Evolutionary conservation across 805 yeast genomes (phyloP).

Genomic region (Yarrowia deformans): DNA sequence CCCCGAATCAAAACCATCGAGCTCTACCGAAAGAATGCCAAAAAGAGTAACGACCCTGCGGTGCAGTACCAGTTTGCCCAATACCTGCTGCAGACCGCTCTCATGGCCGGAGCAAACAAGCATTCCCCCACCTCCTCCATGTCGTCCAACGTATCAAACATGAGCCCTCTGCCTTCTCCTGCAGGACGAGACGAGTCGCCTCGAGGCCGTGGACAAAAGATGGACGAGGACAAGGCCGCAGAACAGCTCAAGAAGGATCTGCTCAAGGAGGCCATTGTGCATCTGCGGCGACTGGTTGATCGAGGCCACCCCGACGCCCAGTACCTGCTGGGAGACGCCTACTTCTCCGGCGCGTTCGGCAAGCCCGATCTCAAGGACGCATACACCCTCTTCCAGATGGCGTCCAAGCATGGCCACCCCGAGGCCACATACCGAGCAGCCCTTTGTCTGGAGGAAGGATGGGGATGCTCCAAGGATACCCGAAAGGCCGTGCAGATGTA

Average conservation of each 20-base stretch:
- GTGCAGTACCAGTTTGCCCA: conserved; percentile 92
- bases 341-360: conserved; percentile 82
- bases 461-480: conserved; percentile 89
- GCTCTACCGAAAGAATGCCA: conserved; percentile 83
- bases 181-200: conserved; percentile 30
- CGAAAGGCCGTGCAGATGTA: conserved; percentile 83
- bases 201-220: conserved; percentile 1
- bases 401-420: conserved; percentile 92
- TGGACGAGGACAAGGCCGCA: conserved; percentile 26
- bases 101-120: conserved; percentile 50
- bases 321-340: conserved; percentile 88
- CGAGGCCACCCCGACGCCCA: conserved; percentile 90
- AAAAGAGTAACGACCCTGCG: conserved; percentile 81
- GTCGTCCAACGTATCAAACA: conserved; percentile 15
- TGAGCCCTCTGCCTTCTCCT: conserved; percentile 25
- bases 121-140: conserved; percentile 31
- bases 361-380: conserved; percentile 81
- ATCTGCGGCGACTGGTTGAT: conserved; percentile 73
- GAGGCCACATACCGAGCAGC: conserved; percentile 93
- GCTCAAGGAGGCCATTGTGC: conserved; percentile 76
- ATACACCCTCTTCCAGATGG: conserved; percentile 76
- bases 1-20: conserved; percentile 87
- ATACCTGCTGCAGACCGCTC: conserved; percentile 84
- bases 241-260: conserved; percentile 59
- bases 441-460: conserved; percentile 89